Evolutionary conservation across 768 basidiomycete species (phyloP).

Genomic region (Hortiboletus campestris): DNA sequence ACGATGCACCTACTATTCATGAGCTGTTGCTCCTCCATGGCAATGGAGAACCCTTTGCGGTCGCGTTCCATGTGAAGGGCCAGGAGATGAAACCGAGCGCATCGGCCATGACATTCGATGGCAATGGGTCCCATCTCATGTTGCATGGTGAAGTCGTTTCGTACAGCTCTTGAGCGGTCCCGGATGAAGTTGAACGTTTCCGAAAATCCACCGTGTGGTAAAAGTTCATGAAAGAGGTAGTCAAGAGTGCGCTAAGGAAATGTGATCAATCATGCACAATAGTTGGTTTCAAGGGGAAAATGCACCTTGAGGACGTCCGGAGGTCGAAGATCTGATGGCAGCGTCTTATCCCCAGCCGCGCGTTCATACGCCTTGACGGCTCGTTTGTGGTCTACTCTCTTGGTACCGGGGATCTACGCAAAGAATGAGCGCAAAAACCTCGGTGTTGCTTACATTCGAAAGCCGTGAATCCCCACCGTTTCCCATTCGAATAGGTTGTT

Average conservation of each 20-base stretch:
- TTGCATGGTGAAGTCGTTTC: constrained; percentile 95
- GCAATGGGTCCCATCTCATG: constrained; percentile 72
- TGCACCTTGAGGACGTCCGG: constrained; percentile 75
- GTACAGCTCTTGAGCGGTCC: constrained; percentile 85
- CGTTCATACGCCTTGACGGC: constrained; percentile 97
- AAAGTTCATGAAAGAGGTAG: constrained; percentile 86
- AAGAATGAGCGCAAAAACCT: constrained; percentile 34
- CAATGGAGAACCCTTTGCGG: constrained; percentile 53
- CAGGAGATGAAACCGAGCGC: constrained; percentile 90
- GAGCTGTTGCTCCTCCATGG: constrained; percentile 83
- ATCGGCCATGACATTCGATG: constrained; percentile 90
- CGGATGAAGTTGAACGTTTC: constrained; percentile 81
- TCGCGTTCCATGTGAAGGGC: constrained; percentile 69
- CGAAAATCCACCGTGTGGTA: constrained; percentile 66
- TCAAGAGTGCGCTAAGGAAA: constrained; percentile 73
- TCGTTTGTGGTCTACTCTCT: constrained; percentile 76
- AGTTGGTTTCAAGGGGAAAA: constrained; percentile 2
- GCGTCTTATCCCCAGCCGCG: constrained; percentile 86
- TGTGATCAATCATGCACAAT: neutral
- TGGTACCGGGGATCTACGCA: constrained; percentile 75
- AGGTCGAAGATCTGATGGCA: constrained; percentile 91
- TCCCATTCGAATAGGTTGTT: constrained; percentile 87
- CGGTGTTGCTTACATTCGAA: neutral
- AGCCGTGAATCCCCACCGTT: constrained; percentile 49
- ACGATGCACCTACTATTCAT: constrained; percentile 72